Evolutionary conservation across 108 stramenopile genomes (phyloP).

Genomic region (Parietichytrium sp.): DNA sequence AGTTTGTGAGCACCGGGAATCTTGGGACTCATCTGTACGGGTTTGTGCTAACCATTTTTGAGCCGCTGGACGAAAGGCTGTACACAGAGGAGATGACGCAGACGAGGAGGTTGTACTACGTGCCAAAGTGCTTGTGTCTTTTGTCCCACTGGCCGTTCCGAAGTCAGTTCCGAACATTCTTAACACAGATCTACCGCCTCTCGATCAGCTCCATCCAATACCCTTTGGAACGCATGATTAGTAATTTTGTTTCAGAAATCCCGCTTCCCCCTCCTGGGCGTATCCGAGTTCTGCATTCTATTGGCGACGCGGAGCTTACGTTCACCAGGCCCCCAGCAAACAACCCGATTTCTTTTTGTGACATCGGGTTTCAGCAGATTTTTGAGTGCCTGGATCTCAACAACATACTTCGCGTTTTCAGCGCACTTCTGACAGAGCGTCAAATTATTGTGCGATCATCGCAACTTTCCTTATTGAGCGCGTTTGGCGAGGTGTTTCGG

Average conservation of each 20-base stretch:
- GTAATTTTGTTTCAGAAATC: constrained; percentile 75
- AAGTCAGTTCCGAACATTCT: constrained; percentile 66
- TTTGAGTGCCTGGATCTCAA: constrained; percentile 74
- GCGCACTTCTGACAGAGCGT: constrained; percentile 69
- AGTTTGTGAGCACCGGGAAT: constrained; percentile 51
- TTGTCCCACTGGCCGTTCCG: constrained; percentile 83
- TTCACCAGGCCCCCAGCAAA: constrained; percentile 71
- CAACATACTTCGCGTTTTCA: constrained; percentile 74
- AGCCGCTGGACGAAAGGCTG: neutral
- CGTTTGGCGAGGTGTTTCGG: constrained; percentile 74
- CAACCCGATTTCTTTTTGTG: constrained; percentile 74
- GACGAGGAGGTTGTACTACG: constrained; percentile 49
- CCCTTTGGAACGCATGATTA: constrained; percentile 83
- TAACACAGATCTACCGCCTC: constrained; percentile 77
- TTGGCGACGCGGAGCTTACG: constrained; percentile 52
- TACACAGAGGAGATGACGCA: constrained; percentile 39
- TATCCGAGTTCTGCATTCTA: constrained; percentile 65
- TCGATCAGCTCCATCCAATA: constrained; percentile 77
- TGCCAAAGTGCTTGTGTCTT: constrained; percentile 77
- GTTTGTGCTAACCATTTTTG: constrained; percentile 1
- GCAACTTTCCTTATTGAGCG: constrained; percentile 68
- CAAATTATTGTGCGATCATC: constrained; percentile 73
- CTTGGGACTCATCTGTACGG: constrained; percentile 7
- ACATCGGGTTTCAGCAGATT: constrained; percentile 76
- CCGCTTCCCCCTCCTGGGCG: constrained; percentile 79